Percentiles rank a stretch among this genome's conserved stretches.
phyloP scores from a whole-genome alignment of 2,329 filamentous ascomycete species.

The Clonostachys byssicola region DNA sequence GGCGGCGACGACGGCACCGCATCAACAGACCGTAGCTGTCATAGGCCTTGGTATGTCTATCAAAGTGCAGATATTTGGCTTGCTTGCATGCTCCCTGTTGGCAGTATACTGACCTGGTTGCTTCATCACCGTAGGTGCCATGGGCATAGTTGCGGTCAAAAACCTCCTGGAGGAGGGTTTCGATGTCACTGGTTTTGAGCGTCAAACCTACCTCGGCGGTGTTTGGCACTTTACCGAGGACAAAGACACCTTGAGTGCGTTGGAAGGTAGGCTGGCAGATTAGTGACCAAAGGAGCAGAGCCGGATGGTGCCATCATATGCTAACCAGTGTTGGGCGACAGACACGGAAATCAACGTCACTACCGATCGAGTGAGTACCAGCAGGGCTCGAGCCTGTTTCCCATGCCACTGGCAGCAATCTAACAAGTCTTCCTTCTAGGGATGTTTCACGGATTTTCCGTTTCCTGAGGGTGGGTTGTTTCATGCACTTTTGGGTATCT shows the following conservation, averaged over 20 bases:
- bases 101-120: not conserved
- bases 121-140: not conserved
- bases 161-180: constrained; percentile 37
- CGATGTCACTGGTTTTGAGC: constrained; percentile 17
- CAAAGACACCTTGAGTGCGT: constrained; percentile 28
- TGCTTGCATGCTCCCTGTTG: too few species aligned
- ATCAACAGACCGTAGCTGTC: constrained; percentile 2
- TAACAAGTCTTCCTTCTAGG: constrained; percentile 8
- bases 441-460: constrained; percentile 27
- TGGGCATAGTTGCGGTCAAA: constrained; percentile 11
- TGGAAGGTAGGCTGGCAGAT: constrained; percentile 10
- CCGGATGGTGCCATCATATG: not conserved
- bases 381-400: too few species aligned
- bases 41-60: constrained; percentile 2
- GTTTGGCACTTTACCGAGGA: constrained; percentile 35
- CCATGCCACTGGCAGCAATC: too few species aligned
- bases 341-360: constrained; percentile 18
- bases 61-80: not conserved
- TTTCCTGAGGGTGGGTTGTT: constrained; percentile 15
- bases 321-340: not conserved
- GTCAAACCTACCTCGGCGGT: constrained; percentile 30
- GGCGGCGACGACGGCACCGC: not conserved
- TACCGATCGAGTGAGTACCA: constrained; percentile 7
- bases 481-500: not conserved
- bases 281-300: not conserved